phyloP scores from a whole-genome alignment of 176 grass and related monocot genomes.

The Bromus sterilis region DNA sequence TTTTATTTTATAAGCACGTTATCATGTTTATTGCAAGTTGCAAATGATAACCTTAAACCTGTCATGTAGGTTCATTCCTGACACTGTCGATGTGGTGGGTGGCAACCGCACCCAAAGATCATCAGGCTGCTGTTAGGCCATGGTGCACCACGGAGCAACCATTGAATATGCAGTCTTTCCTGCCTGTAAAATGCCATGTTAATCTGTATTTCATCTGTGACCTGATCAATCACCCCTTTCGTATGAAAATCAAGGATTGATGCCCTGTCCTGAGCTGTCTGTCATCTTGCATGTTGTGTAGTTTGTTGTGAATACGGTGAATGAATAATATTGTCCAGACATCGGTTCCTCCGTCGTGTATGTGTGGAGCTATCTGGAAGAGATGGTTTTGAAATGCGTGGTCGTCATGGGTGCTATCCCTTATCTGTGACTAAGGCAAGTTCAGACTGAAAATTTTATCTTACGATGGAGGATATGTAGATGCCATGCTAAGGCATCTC shows the following conservation, averaged over 20 bases:
- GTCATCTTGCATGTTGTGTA: background rate
- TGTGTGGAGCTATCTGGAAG: background rate
- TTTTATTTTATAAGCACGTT: background rate
- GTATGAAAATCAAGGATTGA: background rate
- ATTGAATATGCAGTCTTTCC: background rate
- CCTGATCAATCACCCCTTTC: background rate
- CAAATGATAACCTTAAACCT: slow-evolving; percentile 4
- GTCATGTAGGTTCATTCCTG: slow-evolving; percentile 54
- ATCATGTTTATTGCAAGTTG: background rate
- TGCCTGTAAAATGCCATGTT: slow-evolving; percentile 2
- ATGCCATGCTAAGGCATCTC: background rate
- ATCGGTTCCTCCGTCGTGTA: background rate
- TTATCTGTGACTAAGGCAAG: background rate
- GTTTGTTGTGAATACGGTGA: slow-evolving; percentile 1
- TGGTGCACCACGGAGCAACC: background rate
- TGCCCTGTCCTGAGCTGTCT: background rate
- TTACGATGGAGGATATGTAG: background rate
- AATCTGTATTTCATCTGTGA: slow-evolving; percentile 29
- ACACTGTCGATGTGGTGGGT: slow-evolving; percentile 64
- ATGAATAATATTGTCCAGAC: background rate
- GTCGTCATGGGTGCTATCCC: background rate
- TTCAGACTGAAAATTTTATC: background rate
- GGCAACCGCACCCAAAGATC: slow-evolving; percentile 43
- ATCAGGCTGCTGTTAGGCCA: slow-evolving; percentile 56
- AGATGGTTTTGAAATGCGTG: background rate